phyloP scores from a whole-genome alignment of 805 yeast species.

The Kodamaea sagamina region DNA sequence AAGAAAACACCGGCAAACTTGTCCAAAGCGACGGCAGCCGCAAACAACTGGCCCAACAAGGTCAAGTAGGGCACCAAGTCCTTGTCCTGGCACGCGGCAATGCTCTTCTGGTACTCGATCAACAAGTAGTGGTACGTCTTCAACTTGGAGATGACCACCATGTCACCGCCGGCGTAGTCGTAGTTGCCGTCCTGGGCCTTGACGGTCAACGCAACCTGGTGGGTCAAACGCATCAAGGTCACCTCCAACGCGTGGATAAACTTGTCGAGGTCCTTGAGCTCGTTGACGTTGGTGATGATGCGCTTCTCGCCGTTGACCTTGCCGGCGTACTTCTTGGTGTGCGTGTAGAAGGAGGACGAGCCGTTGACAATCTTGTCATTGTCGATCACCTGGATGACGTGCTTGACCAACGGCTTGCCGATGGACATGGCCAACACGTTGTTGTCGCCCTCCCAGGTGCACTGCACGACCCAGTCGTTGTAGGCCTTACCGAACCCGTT shows the following conservation, averaged over 20 bases:
- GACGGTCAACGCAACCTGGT: conserved; percentile 32
- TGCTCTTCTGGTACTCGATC: conserved; percentile 38
- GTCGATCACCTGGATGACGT: conserved; percentile 34
- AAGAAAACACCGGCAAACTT: conserved; percentile 71
- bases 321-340: conserved; percentile 28
- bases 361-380: conserved; percentile 49
- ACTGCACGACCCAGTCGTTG: conserved; percentile 95
- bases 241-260: conserved; percentile 40
- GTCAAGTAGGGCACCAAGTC: conserved; percentile 51
- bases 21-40: conserved; percentile 59
- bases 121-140: conserved; percentile 53
- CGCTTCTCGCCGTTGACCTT: conserved; percentile 22
- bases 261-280: conserved; percentile 30
- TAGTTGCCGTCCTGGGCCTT: conserved; percentile 39
- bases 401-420: conserved; percentile 73
- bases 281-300: conserved; percentile 29
- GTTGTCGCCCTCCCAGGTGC: conserved; percentile 99
- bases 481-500: conserved; percentile 87
- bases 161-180: conserved; percentile 49
- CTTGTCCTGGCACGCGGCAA: conserved; percentile 36
- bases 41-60: conserved; percentile 61
- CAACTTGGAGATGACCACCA: conserved; percentile 50
- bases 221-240: conserved; percentile 41
- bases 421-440: conserved; percentile 80
- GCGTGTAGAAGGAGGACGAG: conserved; percentile 45